Evolutionary conservation across 495 filamentous ascomycete species (phyloP).

Genomic region (Xylaria curta): DNA sequence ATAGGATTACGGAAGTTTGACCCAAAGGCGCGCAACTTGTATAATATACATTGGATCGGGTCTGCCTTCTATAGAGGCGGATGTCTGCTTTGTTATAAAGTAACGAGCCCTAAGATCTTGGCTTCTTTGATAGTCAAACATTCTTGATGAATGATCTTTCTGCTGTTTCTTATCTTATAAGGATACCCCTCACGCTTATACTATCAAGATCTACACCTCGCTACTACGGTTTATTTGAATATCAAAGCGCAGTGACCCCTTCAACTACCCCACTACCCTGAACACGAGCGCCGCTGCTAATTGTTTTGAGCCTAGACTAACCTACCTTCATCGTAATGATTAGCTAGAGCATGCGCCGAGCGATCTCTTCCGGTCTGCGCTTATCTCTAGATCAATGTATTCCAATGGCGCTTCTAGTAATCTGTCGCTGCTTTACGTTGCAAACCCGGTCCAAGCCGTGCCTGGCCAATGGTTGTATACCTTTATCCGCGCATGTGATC

Average conservation of each 20-base stretch:
- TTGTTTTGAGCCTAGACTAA: background rate
- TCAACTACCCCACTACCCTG: background rate
- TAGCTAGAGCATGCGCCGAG: conserved; percentile 3
- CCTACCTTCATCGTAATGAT: background rate
- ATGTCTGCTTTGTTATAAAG: background rate
- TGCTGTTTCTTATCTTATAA: background rate
- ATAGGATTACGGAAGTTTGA: background rate
- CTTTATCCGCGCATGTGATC: conserved; percentile 17
- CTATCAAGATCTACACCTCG: too few relatives aligned
- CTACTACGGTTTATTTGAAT: too few relatives aligned
- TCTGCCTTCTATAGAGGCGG: background rate
- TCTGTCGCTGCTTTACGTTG: conserved; percentile 4
- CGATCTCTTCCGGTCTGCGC: background rate
- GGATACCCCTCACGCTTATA: too few relatives aligned
- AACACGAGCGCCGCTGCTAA: background rate
- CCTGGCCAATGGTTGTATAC: conserved; percentile 26
- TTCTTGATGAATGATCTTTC: background rate
- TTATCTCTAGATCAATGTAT: background rate
- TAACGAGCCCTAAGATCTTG: background rate
- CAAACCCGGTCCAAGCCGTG: background rate
- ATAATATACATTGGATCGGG: background rate
- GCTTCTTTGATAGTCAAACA: background rate
- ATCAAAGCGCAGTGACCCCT: background rate
- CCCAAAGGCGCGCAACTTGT: background rate
- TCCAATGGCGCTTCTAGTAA: background rate